phyloP scores from a whole-genome alignment of 2,329 filamentous ascomycete species.

The Aspergillus ibericus region DNA sequence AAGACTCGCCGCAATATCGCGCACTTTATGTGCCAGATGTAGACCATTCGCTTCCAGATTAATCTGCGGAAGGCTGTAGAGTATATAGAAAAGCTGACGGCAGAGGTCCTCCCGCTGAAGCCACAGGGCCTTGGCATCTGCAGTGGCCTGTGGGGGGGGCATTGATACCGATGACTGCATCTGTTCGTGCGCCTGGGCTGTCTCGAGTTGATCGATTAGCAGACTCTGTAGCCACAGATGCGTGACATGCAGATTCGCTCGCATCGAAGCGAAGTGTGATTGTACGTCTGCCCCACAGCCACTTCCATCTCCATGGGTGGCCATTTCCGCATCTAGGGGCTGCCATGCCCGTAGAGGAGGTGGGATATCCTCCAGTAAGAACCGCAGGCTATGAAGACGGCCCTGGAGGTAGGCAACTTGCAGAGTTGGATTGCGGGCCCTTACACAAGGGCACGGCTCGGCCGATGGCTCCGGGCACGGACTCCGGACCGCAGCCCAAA shows the following conservation, averaged over 20 bases:
- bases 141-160: neutral
- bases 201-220: slow-evolving; percentile 37
- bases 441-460: slow-evolving; percentile 13
- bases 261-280: slow-evolving; percentile 25
- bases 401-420: slow-evolving; percentile 24
- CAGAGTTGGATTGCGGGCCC: neutral
- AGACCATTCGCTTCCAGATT: slow-evolving; percentile 39
- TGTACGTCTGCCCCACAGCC: neutral
- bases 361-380: slow-evolving; percentile 12
- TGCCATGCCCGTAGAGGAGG: neutral
- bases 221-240: slow-evolving; percentile 42
- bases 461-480: neutral
- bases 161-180: neutral
- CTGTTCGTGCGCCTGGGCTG: slow-evolving; percentile 3
- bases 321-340: neutral
- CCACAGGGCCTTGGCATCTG: slow-evolving; percentile 22
- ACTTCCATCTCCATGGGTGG: neutral
- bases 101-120: slow-evolving; percentile 38
- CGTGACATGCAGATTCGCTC: slow-evolving; percentile 40
- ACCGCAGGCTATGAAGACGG: slow-evolving; percentile 31
- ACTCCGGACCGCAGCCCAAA: slow-evolving; percentile 19
- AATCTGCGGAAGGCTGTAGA: slow-evolving; percentile 34
- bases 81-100: slow-evolving; percentile 37
- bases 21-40: slow-evolving; percentile 38
- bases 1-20: slow-evolving; percentile 37